A percentile compares a stretch with the other conserved stretches of the same genome.
Evolutionary conservation across 371 early-diverging fungal genomes (phyloP).

Genomic region (Smittium culicis): DNA sequence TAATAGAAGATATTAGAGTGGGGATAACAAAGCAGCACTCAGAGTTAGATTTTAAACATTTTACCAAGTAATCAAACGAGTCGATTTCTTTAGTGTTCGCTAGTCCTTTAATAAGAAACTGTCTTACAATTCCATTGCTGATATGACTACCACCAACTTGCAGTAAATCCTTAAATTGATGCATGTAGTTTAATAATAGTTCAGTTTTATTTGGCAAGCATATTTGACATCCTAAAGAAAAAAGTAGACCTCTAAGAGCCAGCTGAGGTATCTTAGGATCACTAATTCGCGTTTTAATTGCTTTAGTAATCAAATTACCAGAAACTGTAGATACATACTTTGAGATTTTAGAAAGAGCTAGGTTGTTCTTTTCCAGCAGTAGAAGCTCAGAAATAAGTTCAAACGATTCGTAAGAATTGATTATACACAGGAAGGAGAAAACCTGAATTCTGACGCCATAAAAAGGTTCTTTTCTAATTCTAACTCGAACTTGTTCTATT

Average conservation of each 20-base stretch:
- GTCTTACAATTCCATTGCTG: neutral
- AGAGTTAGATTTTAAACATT: neutral
- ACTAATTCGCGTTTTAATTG: neutral
- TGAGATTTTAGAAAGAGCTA: neutral
- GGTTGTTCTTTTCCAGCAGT: neutral
- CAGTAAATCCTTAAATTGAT: neutral
- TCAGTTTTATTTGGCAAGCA: neutral
- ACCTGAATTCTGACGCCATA: slow-evolving; percentile 5
- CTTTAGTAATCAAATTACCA: neutral
- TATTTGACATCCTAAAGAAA: neutral
- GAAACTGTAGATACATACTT: neutral
- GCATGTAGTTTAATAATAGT: neutral
- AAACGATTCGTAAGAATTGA: neutral
- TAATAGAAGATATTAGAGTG: neutral
- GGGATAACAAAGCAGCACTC: neutral
- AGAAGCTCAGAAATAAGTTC: slow-evolving; percentile 1
- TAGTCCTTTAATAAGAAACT: slow-evolving; percentile 1
- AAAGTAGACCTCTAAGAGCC: neutral
- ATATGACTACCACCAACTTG: neutral
- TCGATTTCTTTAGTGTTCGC: neutral
- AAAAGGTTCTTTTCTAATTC: slow-evolving; percentile 7
- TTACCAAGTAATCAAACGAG: neutral
- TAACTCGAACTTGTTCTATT: neutral
- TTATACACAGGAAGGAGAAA: neutral
- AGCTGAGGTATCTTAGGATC: neutral